These are phyloP conservation scores for Cnidoscolus chayamansa DNA, from an alignment of 441 rosid genomes.

Conservation along the genomic window DNA sequence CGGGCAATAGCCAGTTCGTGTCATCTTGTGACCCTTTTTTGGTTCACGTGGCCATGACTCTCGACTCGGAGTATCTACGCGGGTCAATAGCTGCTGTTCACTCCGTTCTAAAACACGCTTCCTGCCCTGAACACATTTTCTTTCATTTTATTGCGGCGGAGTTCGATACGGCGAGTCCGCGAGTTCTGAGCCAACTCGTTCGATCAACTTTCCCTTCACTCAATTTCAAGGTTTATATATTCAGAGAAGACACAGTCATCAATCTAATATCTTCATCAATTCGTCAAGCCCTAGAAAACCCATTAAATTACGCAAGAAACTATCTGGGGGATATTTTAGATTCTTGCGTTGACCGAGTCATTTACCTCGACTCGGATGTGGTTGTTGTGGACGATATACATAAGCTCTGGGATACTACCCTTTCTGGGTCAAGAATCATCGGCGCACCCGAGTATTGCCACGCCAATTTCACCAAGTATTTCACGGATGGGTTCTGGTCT, in stretches of 20 bases:
- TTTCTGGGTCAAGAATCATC: slow-evolving; percentile 58
- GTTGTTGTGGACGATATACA: slow-evolving; percentile 71
- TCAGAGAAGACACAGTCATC: slow-evolving; percentile 68
- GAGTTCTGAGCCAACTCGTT: slow-evolving; percentile 65
- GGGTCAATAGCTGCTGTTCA: slow-evolving; percentile 95
- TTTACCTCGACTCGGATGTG: slow-evolving; percentile 85
- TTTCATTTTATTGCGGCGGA: slow-evolving; percentile 82
- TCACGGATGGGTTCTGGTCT: slow-evolving; percentile 75
- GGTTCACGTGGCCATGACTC: slow-evolving; percentile 87
- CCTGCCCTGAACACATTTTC: slow-evolving; percentile 82
- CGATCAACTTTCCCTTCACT: slow-evolving; percentile 82
- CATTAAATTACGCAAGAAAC: slow-evolving; percentile 80
- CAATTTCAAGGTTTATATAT: slow-evolving; percentile 74
- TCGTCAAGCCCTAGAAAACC: slow-evolving; percentile 77
- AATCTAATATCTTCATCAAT: slow-evolving; percentile 80
- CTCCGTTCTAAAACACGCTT: slow-evolving; percentile 82
- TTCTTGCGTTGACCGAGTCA: slow-evolving; percentile 67
- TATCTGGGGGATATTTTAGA: slow-evolving; percentile 79
- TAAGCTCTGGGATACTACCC: slow-evolving; percentile 61
- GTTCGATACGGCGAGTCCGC: slow-evolving; percentile 80
- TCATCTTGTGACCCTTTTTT: slow-evolving; percentile 63
- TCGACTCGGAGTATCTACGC: slow-evolving; percentile 83
- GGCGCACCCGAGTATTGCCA: slow-evolving; percentile 92
- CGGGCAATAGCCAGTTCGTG: slow-evolving; percentile 19
- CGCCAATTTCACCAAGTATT: slow-evolving; percentile 78